phyloP scores from a whole-genome alignment of 176 grass and related monocot species.

The Coix lacrymajobi region DNA sequence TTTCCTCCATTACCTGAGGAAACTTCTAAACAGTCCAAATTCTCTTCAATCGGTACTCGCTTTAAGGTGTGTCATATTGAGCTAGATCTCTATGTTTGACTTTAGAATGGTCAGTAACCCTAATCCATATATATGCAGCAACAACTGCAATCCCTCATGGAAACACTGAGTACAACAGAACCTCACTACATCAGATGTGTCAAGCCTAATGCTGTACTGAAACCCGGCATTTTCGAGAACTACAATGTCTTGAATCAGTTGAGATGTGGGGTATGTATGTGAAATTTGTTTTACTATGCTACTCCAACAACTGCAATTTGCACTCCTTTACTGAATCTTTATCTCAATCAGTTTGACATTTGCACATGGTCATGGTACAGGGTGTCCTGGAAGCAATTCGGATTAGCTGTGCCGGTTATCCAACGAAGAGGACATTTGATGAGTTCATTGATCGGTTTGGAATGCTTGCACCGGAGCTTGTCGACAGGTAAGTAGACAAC shows the following conservation, averaged over 20 bases:
- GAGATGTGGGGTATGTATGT: constrained; percentile 83
- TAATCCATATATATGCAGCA: constrained; percentile 57
- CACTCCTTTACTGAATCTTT: neutral
- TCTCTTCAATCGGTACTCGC: constrained; percentile 92
- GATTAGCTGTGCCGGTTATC: constrained; percentile 96
- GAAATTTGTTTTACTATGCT: neutral
- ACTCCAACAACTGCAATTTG: neutral
- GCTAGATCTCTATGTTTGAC: constrained; percentile 25
- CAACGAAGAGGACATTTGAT: constrained; percentile 88
- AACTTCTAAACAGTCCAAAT: constrained; percentile 92
- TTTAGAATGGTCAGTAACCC: constrained; percentile 20
- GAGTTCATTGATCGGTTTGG: constrained; percentile 95
- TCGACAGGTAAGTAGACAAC: constrained; percentile 51
- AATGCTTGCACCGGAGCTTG: constrained; percentile 76
- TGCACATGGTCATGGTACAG: constrained; percentile 33
- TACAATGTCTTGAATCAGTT: constrained; percentile 82
- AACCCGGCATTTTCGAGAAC: constrained; percentile 92
- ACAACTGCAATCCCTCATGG: constrained; percentile 98
- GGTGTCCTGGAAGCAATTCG: constrained; percentile 96
- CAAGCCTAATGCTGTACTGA: constrained; percentile 84
- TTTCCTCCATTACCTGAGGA: constrained; percentile 86
- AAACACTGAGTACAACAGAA: constrained; percentile 86
- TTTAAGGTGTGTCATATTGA: constrained; percentile 80
- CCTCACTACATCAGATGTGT: constrained; percentile 99
- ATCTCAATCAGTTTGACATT: neutral